Evolutionary conservation across 805 yeast species (phyloP).

Genomic region (Starmera caribaea): DNA sequence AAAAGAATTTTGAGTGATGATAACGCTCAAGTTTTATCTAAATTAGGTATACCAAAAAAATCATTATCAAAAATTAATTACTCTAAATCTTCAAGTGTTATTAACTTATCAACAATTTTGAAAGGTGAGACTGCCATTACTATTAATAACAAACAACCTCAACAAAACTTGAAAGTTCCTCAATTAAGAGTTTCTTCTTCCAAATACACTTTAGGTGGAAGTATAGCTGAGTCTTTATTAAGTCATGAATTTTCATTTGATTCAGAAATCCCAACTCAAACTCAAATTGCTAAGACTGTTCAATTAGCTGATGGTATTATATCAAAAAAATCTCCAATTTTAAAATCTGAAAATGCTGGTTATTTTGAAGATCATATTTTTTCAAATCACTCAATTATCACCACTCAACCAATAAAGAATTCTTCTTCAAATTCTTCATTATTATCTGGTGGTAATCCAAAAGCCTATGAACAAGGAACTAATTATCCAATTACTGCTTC

Average conservation of each 20-base stretch:
- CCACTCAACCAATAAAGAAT: too few species aligned
- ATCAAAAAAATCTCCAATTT: too few species aligned
- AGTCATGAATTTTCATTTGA: conserved; percentile 16
- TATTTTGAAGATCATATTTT: too few species aligned
- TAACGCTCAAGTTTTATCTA: conserved; percentile 12
- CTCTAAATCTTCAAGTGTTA: conserved; percentile 19
- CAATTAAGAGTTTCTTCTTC: conserved; percentile 13
- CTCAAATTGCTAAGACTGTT: conserved; percentile 17
- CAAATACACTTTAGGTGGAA: conserved; percentile 13
- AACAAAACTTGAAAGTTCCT: conserved; percentile 3
- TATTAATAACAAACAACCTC: background rate
- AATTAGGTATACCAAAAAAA: conserved; percentile 3
- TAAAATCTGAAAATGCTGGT: too few species aligned
- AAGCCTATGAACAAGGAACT: too few species aligned
- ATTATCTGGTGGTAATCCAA: too few species aligned
- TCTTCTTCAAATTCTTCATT: too few species aligned
- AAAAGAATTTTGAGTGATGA: conserved; percentile 8
- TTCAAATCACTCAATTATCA: too few species aligned
- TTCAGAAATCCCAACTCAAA: conserved; percentile 16
- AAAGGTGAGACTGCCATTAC: conserved; percentile 2
- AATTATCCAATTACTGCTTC: too few species aligned
- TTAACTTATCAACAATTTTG: conserved; percentile 16
- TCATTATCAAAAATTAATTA: conserved; percentile 16
- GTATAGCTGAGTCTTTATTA: conserved; percentile 3
- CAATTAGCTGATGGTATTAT: conserved; percentile 15